Conservation (phyloP, 345 rosid genomes). For the Syzygium grande region DNA sequence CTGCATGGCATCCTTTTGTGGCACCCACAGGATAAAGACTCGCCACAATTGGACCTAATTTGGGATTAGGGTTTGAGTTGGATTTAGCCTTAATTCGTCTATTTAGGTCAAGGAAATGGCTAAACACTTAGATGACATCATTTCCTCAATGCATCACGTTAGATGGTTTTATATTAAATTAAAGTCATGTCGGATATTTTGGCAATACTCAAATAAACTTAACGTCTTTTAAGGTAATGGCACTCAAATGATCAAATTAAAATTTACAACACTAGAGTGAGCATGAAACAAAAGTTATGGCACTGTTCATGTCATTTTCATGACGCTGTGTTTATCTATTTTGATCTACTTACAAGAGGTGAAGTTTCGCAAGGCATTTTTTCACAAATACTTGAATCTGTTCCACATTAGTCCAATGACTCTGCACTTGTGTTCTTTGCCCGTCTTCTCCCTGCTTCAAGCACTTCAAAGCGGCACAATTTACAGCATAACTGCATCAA, state of each 20-base stretch:
- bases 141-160: accelerated
- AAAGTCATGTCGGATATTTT: not conserved
- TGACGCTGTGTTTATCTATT: too few relatives aligned
- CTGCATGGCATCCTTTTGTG: not conserved
- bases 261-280: not conserved
- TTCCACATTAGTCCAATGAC: too few relatives aligned
- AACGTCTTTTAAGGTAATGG: not conserved
- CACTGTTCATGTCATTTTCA: not conserved
- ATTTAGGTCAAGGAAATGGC: not conserved
- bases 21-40: not conserved
- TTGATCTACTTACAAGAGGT: not conserved
- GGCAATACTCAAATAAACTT: not conserved
- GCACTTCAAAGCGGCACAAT: not conserved
- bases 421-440: not conserved
- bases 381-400: not conserved
- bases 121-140: not conserved
- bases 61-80: not conserved
- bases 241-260: not conserved
- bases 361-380: not conserved
- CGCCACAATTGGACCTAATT: not conserved
- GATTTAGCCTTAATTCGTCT: not conserved
- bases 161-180: too few relatives aligned
- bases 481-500: not conserved
- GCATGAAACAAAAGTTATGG: not conserved
- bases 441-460: not conserved